Conservation (phyloP, 2,329 filamentous ascomycete species). For the Harringtonia aguacate region DNA sequence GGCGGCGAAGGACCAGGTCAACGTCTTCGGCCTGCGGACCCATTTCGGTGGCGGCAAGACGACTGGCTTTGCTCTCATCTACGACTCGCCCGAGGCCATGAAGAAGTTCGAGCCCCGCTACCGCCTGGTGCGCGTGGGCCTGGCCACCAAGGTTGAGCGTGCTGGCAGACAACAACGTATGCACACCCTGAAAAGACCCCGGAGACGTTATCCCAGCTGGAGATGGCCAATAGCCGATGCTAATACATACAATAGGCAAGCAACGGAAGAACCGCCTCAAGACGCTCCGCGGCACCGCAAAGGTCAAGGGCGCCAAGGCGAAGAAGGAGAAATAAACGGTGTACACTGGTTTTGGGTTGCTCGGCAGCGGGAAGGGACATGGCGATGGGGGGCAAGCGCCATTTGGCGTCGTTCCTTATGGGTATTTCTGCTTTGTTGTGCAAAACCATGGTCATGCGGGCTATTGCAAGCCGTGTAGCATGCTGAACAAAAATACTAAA, state of each 20-base stretch:
- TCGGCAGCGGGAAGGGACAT: background rate
- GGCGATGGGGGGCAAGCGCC: background rate
- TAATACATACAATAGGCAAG: slow-evolving; percentile 62
- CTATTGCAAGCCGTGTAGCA: background rate
- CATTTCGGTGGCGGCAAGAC: slow-evolving; percentile 99
- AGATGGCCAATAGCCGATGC: no score
- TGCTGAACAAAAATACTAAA: slow-evolving; percentile 1
- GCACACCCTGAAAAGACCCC: no score
- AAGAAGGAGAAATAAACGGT: slow-evolving; percentile 83
- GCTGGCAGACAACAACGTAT: slow-evolving; percentile 97
- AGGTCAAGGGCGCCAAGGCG: slow-evolving; percentile 90
- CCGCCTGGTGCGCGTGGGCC: slow-evolving; percentile 88
- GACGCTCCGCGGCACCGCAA: slow-evolving; percentile 94
- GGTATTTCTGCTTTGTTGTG: slow-evolving; percentile 3
- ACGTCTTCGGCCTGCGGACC: slow-evolving; percentile 96
- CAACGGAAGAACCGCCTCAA: slow-evolving; percentile 99
- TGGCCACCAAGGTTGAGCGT: slow-evolving; percentile 92
- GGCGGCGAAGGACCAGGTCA: slow-evolving; percentile 93
- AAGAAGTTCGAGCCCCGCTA: slow-evolving; percentile 99
- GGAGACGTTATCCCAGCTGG: no score
- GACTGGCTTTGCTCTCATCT: slow-evolving; percentile 96
- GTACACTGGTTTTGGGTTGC: background rate
- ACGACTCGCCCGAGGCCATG: slow-evolving; percentile 95
- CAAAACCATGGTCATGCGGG: background rate
- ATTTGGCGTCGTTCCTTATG: background rate